A percentile compares a stretch with the other conserved stretches of the same genome.
Evolutionary conservation across 2,329 filamentous ascomycete genomes (phyloP).

Genomic region (Aspergillus hortae): DNA sequence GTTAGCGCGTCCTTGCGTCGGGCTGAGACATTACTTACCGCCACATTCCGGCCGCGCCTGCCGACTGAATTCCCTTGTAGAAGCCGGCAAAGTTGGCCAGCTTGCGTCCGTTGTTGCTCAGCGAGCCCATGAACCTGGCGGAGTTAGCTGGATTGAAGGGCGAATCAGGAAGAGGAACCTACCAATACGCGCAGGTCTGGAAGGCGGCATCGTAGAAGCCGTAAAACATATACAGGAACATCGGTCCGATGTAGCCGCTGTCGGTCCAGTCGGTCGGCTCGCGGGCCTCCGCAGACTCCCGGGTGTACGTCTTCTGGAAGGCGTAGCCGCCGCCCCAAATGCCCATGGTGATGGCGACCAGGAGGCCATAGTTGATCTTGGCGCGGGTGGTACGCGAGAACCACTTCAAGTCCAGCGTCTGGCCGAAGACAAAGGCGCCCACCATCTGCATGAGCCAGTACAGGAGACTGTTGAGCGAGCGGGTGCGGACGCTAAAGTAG

Average conservation of each 20-base stretch:
- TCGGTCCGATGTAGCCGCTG: conserved; percentile 67
- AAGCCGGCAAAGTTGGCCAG: conserved; percentile 88
- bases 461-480: conserved; percentile 72
- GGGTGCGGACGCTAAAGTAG: conserved; percentile 70
- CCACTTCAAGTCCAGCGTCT: conserved; percentile 59
- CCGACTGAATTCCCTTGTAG: conserved; percentile 90
- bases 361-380: conserved; percentile 57
- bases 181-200: conserved; percentile 91
- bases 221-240: conserved; percentile 89
- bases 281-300: conserved; percentile 32
- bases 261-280: conserved; percentile 60
- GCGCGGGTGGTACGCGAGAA: conserved; percentile 66
- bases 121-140: conserved; percentile 78
- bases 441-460: conserved; percentile 78
- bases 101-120: conserved; percentile 89
- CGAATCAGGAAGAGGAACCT: conserved; percentile 21
- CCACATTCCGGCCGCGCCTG: conserved; percentile 64
- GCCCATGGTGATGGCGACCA: conserved; percentile 68
- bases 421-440: conserved; percentile 70
- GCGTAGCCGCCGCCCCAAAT: conserved; percentile 82
- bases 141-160: background rate
- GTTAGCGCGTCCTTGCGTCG: conserved; percentile 7
- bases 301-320: conserved; percentile 64
- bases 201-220: conserved; percentile 85
- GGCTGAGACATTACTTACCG: conserved; percentile 25